Base-by-base conservation (phyloP, 2,329 filamentous ascomycete species). In the Penicillium brevicompactum region DNA sequence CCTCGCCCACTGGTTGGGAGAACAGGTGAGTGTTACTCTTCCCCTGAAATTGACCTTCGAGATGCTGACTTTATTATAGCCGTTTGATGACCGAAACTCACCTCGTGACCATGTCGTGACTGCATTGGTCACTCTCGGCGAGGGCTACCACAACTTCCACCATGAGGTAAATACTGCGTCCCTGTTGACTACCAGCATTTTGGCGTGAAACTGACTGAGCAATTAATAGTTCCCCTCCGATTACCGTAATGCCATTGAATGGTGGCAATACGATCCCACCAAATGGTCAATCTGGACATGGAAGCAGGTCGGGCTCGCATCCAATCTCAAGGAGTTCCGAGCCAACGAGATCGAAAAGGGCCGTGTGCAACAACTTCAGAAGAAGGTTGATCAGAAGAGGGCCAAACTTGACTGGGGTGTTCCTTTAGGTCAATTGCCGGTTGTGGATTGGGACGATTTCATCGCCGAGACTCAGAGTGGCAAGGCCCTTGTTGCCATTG, bases 281-380 rank as follows among this genome's bases (percentile, higher is more conserved):
- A 93, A 93, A 79, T 92, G 90, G 89, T 82, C 78, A 69, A 93
- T 93, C 79, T 89, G 85, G 85, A 64, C 22, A 5, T 53, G 89
- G 88, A 94, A 93, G 84, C 85, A 88, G 76, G 77, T 93, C 52
- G 90, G 91, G 57, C 85, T 95, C 50, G 91, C 91, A 67, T 91
- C 88, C 71, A 89, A 94, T 75, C 84, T 96, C 53, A 95, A 95
- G 85, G 85, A 92, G 76, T 96, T 96, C 86, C 89, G 90, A 66
- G 80, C 85, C 77, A 96, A 96, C 76, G 91, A 95, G 75, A 95
- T 96, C 62, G 91, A 95, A 76, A 94, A 94, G 84, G 91, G 91
- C 61, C 89, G 90, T 70, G 82, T 94, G 27, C 91, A 95, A 80
- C 91, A 94, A 79, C 78, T 87, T 60, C 91, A 94, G 83, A 94